Evolutionary conservation across 2,329 filamentous ascomycete genomes (phyloP), one percentile per base, ranked within the genome.

Genomic region (Penicillium corylophilum): DNA sequence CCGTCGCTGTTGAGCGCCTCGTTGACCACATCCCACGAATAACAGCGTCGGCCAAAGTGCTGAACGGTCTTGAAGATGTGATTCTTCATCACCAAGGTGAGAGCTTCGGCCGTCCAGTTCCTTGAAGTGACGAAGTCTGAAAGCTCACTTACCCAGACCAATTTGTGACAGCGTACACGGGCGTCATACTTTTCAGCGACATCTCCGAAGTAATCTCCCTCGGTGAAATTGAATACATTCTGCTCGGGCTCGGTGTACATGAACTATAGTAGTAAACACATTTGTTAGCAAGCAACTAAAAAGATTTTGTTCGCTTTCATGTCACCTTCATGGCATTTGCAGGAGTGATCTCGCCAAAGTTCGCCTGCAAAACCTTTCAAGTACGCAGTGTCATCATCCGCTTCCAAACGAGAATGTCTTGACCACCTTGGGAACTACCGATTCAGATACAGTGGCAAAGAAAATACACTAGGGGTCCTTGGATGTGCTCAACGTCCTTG

Each of bases 301-400:
- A 5, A 31, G n/a, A 6, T 35, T 18, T 6, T 9, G 15, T n/a
- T n/a, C n/a, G 6, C n/a, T 35, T 7, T 8, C 16, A 16, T 8
- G 5, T 18, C 46, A 66, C 64, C 57, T 81, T 80, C 65, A 83
- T 79, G 2, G 77, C 77, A 63, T 87, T 86, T 44, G 79, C 80
- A 0, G 82, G 81, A 0, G 83, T 85, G n/a, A 84, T 74, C 67
- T 83, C 78, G 36, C 83, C 84, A 59, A 86, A 86, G 61, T 84
- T 80, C 49, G 71, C 69, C 15, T 75, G 74, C 44, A 84, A 71
- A 51, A 85, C 80, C 26, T 70, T 70, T 68, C 16, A 77, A 70
- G 67, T 86, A 87, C 18, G 73, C 63, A 7, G 67, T 62, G 64
- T 86, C 80, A n/a, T n/a, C n/a, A n/a, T n/a, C n/a, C n/a, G n/a